These are phyloP conservation scores for Ensete ventricosum DNA, from an alignment of 176 grass and related monocot species.

Conservation along the genomic window DNA sequence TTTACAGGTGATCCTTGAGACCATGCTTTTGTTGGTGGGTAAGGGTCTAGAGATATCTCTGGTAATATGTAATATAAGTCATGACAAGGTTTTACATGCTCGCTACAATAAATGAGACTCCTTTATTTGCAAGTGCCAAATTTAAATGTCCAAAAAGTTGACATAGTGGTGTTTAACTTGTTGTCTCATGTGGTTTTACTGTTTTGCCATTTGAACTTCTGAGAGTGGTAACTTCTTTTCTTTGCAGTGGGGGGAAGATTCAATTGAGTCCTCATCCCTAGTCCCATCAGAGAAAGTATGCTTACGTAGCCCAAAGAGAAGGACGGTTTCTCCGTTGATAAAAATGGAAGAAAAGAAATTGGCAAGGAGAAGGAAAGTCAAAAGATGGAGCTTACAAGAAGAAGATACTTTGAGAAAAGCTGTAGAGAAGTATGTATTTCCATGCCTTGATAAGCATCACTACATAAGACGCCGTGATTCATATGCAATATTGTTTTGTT, in stretches of 20 bases:
- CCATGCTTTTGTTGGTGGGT: too few species aligned
- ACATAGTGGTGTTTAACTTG: too few species aligned
- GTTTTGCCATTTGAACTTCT: too few species aligned
- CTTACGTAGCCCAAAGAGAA: constrained; percentile 15
- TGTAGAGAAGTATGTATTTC: constrained; percentile 25
- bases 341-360: neutral
- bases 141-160: too few species aligned
- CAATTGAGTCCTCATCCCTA: neutral
- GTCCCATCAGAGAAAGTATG: neutral
- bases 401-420: constrained; percentile 33
- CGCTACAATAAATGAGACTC: too few species aligned
- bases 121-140: too few species aligned
- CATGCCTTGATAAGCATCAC: neutral
- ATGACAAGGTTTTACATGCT: too few species aligned
- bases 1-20: neutral
- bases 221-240: neutral
- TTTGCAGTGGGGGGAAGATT: constrained; percentile 6
- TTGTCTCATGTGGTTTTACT: too few species aligned
- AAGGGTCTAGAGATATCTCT: too few species aligned
- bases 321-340: constrained; percentile 20
- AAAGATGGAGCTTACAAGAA: constrained; percentile 27
- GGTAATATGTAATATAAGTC: too few species aligned
- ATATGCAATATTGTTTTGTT: too few species aligned
- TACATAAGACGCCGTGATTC: neutral
- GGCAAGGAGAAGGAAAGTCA: constrained; percentile 8